Conservation (phyloP, 345 rosid genomes). For the Brassica napus region DNA sequence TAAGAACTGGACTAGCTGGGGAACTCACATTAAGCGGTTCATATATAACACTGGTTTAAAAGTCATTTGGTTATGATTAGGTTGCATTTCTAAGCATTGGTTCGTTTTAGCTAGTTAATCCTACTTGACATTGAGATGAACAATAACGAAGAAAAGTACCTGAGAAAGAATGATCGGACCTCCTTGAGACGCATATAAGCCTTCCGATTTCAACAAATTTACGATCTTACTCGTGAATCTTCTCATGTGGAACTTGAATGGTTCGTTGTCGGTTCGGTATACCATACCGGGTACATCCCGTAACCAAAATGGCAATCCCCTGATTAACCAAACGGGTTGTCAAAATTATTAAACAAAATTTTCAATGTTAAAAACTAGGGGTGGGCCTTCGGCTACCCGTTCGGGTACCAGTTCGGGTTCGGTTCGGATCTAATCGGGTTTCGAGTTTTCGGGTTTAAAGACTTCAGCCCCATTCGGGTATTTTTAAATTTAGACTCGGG, state of each 20-base stretch:
- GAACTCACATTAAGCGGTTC: not conserved
- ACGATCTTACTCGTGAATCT: conserved; percentile 69
- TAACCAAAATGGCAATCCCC: conserved; percentile 92
- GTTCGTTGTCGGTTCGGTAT: conserved; percentile 72
- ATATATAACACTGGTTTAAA: not conserved
- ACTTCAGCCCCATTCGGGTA: too few species aligned
- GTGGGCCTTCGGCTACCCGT: too few species aligned
- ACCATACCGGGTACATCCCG: conserved; percentile 73
- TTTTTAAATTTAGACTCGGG: too few species aligned
- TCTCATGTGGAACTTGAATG: conserved; percentile 79
- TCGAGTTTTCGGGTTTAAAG: too few species aligned
- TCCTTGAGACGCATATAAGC: conserved; percentile 82
- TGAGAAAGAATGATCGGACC: conserved; percentile 96
- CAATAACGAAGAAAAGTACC: conserved; percentile 39
- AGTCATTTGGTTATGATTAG: not conserved
- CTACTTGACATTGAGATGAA: not conserved
- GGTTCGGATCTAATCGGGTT: too few species aligned
- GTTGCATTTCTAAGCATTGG: not conserved
- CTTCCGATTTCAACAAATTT: conserved; percentile 72
- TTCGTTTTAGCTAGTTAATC: not conserved
- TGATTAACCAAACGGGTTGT: conserved; percentile 29
- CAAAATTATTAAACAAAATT: not conserved
- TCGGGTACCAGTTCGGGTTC: too few species aligned
- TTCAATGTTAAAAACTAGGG: not conserved
- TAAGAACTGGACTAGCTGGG: too few species aligned